Conservation (phyloP, 2,329 filamentous ascomycete species). For the Nemania sp. region DNA sequence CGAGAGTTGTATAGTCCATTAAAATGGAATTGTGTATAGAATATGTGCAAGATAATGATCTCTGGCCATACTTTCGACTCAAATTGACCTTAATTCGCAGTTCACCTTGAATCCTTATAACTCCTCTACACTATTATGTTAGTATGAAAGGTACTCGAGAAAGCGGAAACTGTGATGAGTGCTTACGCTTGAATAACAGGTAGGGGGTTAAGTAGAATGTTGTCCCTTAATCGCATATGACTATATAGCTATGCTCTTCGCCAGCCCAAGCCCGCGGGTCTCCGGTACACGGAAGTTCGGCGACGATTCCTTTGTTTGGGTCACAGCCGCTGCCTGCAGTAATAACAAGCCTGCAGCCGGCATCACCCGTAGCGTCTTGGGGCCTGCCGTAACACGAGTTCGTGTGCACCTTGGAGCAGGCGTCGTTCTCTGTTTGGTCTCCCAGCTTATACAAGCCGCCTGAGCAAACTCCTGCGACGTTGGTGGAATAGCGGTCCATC, state of each 20-base stretch:
- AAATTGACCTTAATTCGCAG: no score
- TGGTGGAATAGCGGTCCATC: background rate
- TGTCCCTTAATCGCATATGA: constrained; percentile 1
- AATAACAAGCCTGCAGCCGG: constrained; percentile 3
- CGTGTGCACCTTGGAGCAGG: constrained; percentile 1
- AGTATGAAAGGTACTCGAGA: no score
- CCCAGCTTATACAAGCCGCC: background rate
- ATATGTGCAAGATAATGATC: no score
- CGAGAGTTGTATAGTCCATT: no score
- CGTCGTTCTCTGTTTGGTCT: constrained; percentile 6
- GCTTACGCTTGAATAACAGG: no score
- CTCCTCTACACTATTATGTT: no score
- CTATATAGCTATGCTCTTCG: constrained; percentile 6
- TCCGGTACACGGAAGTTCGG: background rate
- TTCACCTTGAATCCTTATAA: no score
- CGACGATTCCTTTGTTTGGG: background rate
- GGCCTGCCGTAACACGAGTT: constrained; percentile 17
- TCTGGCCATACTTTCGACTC: no score
- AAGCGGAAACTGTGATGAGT: no score
- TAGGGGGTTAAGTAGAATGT: background rate
- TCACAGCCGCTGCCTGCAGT: constrained; percentile 5
- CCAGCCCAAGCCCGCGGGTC: background rate
- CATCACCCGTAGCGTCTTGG: background rate
- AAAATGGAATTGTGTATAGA: no score
- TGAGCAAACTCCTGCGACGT: background rate